Base-by-base conservation (phyloP, 495 filamentous ascomycete species). In the Cercophora newfieldiana region DNA sequence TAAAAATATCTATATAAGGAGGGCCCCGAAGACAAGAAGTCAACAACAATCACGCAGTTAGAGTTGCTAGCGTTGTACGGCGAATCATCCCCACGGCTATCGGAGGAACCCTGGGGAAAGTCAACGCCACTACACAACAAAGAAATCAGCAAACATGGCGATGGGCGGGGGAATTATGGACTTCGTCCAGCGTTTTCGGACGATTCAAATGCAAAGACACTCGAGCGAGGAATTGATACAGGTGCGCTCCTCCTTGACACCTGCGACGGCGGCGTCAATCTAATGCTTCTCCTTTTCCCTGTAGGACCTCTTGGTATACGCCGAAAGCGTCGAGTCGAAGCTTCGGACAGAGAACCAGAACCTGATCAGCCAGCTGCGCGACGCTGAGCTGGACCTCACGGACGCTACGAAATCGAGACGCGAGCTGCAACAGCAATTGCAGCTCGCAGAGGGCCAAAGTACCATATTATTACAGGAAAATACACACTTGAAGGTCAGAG, bases 261-360 rank as follows among this genome's bases (percentile, higher is more conserved):
- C 18, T 63, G 29, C 19, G 16, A 29, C 21, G 24, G 21, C 12
- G 33, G 29, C 29, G 49, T 50, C 48, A 67, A 25, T 50, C 60
- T 67, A 28, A 19, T 30, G 18, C 63, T 25, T 59, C 66, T 61
- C 59, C 18, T 33, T 33, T 33, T 66, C 59, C 47, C 16, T 71
- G 7, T 63, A 85, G 81, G 82, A 83, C 49, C 70, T 83, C 16
- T 61, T 82, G 24, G 58, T 81, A 26, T 81, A 81, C 33, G 67
- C 70, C 30, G 71, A 81, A 48, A 25, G 54, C 1, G 44, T 75
- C 25, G 79, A 84, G 59, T 71, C 71, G 14, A 63, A 29, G 0
- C 70, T 81, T 6, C 72, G 70, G 16, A 49, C 61, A n/a, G 80
- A 85, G 48, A 82, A 80, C 61, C 66, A 59, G 4, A 60, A 61